These are phyloP conservation scores for Posidonia australis DNA, from an alignment of 106 monocot species.

Conservation along the genomic window DNA sequence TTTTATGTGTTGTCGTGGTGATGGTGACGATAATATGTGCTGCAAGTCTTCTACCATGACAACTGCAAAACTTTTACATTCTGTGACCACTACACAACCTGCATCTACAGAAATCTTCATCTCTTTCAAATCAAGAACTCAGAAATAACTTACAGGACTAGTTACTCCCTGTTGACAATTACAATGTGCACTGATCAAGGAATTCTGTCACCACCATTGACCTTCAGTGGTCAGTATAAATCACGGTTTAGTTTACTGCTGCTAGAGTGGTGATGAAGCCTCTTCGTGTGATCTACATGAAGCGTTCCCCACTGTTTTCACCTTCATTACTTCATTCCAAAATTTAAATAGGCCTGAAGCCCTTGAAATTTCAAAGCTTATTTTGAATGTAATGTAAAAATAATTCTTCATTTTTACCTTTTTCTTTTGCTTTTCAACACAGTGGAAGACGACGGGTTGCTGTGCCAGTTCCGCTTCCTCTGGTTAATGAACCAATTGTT, in stretches of 20 bases:
- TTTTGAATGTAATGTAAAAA: neutral
- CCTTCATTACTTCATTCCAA: conserved; percentile 41
- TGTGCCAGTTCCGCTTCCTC: conserved; percentile 97
- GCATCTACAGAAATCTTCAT: neutral
- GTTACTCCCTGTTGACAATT: neutral
- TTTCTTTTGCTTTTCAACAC: conserved; percentile 69
- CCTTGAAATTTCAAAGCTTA: neutral
- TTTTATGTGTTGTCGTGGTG: neutral
- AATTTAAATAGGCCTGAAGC: neutral
- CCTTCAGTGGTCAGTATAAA: neutral
- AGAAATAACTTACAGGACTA: neutral
- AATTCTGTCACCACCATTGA: too few relatives aligned
- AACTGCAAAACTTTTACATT: conserved; percentile 1
- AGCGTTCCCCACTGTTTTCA: conserved; percentile 29
- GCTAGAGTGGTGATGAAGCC: neutral
- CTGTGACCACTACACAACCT: neutral
- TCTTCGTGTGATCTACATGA: conserved; percentile 7
- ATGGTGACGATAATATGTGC: neutral
- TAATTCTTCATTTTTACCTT: conserved; percentile 25
- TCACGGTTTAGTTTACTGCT: neutral
- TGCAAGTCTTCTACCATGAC: neutral
- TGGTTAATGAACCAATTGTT: conserved; percentile 99
- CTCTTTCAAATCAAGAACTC: neutral
- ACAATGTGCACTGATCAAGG: too few relatives aligned
- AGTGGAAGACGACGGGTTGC: conserved; percentile 75